Conservation (phyloP, 768 basidiomycete genomes). For the Coprinellus aureogranulatus region DNA sequence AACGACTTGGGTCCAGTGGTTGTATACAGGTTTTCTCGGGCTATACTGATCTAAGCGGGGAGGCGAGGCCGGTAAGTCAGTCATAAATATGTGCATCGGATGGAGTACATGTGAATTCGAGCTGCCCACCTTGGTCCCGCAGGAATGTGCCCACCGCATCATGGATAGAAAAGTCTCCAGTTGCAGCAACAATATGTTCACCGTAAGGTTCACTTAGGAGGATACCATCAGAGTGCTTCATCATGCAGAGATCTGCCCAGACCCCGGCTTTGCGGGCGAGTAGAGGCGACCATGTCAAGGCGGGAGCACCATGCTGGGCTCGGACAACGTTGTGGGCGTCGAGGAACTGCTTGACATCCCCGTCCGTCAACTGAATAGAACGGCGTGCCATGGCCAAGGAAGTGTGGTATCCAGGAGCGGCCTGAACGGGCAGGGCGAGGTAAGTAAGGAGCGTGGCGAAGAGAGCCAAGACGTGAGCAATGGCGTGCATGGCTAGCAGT, state of each 20-base stretch:
- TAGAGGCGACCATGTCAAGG: constrained; percentile 47
- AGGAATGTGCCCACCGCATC: constrained; percentile 48
- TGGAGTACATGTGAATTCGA: not conserved
- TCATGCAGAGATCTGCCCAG: constrained; percentile 52
- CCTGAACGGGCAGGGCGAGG: constrained; percentile 15
- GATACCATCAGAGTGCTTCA: constrained; percentile 45
- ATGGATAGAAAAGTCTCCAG: constrained; percentile 41
- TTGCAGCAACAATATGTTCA: constrained; percentile 56
- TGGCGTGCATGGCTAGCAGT: constrained; percentile 23
- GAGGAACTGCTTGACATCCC: constrained; percentile 26
- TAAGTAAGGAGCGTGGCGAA: constrained; percentile 21
- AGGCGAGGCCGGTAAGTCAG: not conserved
- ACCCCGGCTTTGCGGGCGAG: constrained; percentile 46
- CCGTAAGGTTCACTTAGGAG: constrained; percentile 45
- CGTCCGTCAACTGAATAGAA: constrained; percentile 15
- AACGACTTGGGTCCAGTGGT: constrained; percentile 64
- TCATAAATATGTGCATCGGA: not conserved
- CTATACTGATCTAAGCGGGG: constrained; percentile 36
- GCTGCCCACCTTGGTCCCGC: constrained; percentile 44
- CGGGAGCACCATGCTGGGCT: constrained; percentile 35
- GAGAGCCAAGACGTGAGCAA: constrained; percentile 17
- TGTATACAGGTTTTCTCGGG: constrained; percentile 45
- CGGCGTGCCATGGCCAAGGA: constrained; percentile 20
- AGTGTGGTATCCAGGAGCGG: constrained; percentile 15
- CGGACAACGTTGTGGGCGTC: constrained; percentile 49